Evolutionary conservation across 495 filamentous ascomycete species (phyloP), one percentile per base, ranked within the genome.

Genomic region (Aspergillus affinis): DNA sequence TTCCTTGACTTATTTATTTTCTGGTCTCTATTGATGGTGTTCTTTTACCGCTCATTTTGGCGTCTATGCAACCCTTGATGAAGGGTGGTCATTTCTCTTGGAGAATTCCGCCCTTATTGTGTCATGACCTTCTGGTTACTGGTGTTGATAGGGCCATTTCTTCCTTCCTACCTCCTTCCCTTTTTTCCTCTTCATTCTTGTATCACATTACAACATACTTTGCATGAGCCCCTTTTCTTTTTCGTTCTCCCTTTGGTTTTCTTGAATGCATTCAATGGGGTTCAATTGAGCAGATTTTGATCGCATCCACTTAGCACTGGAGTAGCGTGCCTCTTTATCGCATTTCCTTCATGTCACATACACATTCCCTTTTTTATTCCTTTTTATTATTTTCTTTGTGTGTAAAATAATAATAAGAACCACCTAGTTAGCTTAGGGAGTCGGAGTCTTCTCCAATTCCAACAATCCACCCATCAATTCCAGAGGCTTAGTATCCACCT

Each of bases 401-500:
- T 41, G 36, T 41, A 41, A 41, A 41, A 41, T 41, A 41, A 41
- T 41, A 41, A 41, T 1, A 41, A 41, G 23, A 26, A 26, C 23
- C 23, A 26, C 23, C 23, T 26, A 26, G 23, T 41, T 41, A 41
- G 36, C 36, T 57, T 26, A 41, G 30, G 32, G 21, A 10, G 17
- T 45, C 44, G 23, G 12, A 27, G 15, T 54, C 41, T 30, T 61
- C 46, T 48, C 45, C 58, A 58, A 57, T 62, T 65, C 69, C 46
- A 32, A 27, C 58, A 58, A 57, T 62, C 67, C 69, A 30, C 67
- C 65, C 76, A 79, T 76, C 21, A 72, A 63, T 61, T 64, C 66
- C 56, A 79, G 51, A 18, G 66, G 53, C 51, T 76, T 67, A 27
- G 60, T 61, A 60, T 79, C 76, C 65, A 79, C 59, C 65, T 65